These are phyloP conservation scores for Pyrenophora tritici-repentis DNA, from an alignment of 2,329 filamentous ascomycete genomes.

Conservation along the genomic window DNA sequence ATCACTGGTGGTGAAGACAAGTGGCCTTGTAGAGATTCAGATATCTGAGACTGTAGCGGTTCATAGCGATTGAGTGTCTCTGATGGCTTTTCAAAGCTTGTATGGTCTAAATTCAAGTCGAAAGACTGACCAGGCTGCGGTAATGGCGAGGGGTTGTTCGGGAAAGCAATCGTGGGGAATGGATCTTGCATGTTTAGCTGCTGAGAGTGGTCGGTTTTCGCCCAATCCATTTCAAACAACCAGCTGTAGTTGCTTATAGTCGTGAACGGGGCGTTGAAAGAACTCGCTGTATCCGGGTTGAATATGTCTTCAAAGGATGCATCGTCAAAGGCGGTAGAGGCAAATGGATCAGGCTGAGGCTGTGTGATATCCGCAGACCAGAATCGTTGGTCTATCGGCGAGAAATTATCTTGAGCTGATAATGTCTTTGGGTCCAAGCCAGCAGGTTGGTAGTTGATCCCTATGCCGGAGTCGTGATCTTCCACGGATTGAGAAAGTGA, in stretches of 20 bases:
- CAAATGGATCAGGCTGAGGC: conserved; percentile 33
- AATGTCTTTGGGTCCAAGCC: conserved; percentile 26
- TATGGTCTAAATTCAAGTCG: conserved; percentile 34
- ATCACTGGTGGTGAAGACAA: conserved; percentile 22
- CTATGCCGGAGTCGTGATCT: conserved; percentile 37
- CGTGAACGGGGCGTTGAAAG: conserved; percentile 69
- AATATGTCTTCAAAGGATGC: conserved; percentile 60
- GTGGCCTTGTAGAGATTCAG: conserved; percentile 28
- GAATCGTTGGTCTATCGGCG: conserved; percentile 37
- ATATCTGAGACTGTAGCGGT: conserved; percentile 28
- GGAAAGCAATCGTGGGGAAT: conserved; percentile 30
- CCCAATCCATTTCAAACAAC: conserved; percentile 59
- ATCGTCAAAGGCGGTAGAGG: conserved; percentile 33
- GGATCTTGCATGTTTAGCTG: conserved; percentile 26
- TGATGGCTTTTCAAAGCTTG: conserved; percentile 24
- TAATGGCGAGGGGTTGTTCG: conserved; percentile 12
- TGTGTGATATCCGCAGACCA: conserved; percentile 40
- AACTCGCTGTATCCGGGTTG: conserved; percentile 65
- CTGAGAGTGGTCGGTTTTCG: conserved; percentile 21
- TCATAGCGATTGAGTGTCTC: conserved; percentile 30
- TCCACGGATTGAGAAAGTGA: conserved; percentile 34
- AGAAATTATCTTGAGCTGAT: conserved; percentile 26
- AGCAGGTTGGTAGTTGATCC: conserved; percentile 23
- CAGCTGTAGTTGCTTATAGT: conserved; percentile 67
- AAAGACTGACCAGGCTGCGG: conserved; percentile 28